Evolutionary conservation across 768 basidiomycete genomes (phyloP).

Genomic region (Cystofilobasidium macerans): DNA sequence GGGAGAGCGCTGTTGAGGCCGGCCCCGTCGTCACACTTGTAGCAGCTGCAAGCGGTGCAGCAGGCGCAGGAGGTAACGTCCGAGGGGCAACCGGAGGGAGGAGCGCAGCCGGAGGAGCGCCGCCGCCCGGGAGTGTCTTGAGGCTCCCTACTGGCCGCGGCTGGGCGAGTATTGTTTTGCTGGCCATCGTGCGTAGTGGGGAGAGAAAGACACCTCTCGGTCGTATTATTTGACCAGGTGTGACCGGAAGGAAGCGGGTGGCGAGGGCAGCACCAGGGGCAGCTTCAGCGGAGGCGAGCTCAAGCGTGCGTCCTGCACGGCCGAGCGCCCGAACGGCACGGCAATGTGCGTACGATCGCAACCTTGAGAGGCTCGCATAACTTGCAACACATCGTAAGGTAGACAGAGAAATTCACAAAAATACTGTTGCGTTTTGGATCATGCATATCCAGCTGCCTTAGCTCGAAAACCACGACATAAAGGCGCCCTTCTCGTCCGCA

Average conservation of each 20-base stretch:
- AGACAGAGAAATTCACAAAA: no score
- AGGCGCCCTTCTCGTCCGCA: background rate
- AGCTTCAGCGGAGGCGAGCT: no score
- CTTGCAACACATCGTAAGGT: no score
- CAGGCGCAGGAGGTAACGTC: background rate
- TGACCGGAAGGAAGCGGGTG: background rate
- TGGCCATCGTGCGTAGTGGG: background rate
- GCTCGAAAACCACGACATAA: background rate
- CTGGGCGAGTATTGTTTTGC: background rate
- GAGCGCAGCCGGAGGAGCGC: background rate
- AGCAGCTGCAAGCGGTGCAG: background rate
- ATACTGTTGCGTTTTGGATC: no score
- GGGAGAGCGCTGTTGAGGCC: background rate
- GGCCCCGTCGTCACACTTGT: background rate
- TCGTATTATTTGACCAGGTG: no score
- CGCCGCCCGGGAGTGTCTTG: slow-evolving; percentile 3
- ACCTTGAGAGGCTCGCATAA: no score
- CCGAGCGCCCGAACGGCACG: no score
- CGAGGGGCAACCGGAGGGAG: background rate
- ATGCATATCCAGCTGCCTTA: no score
- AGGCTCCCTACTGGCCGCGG: background rate
- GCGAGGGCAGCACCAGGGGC: background rate
- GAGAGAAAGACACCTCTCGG: no score
- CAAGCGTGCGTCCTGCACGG: no score
- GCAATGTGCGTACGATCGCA: no score